Evolutionary conservation across 2,329 filamentous ascomycete genomes (phyloP).

Genomic region (Paraphaeosphaeria sporulosa): DNA sequence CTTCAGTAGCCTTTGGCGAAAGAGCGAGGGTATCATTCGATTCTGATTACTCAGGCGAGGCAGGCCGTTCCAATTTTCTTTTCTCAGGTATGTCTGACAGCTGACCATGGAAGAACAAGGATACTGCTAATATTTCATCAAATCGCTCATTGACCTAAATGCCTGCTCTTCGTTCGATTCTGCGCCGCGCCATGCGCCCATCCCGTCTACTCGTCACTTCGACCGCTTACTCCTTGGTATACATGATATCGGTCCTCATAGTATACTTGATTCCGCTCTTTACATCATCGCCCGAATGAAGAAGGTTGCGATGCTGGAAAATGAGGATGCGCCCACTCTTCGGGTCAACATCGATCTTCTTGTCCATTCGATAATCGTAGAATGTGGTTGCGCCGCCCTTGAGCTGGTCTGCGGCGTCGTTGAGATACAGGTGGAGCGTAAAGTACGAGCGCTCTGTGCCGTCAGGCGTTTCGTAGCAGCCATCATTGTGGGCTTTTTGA

Average conservation of each 20-base stretch:
- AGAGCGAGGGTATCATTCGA: constrained; percentile 74
- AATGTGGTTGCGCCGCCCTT: constrained; percentile 62
- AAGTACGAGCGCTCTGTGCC: constrained; percentile 55
- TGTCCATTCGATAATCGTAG: constrained; percentile 37
- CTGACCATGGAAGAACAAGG: constrained; percentile 28
- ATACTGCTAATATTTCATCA: constrained; percentile 50
- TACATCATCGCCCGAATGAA: constrained; percentile 62
- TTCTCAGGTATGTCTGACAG: constrained; percentile 56
- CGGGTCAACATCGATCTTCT: constrained; percentile 54
- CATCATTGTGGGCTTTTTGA: constrained; percentile 69
- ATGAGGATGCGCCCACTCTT: constrained; percentile 59
- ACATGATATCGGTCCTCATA: constrained; percentile 63
- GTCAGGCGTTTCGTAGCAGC: constrained; percentile 63
- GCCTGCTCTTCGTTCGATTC: too few relatives aligned
- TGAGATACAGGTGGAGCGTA: constrained; percentile 64
- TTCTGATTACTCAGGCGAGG: constrained; percentile 91
- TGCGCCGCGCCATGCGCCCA: not conserved
- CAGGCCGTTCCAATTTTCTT: constrained; percentile 71
- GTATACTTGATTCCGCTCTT: constrained; percentile 60
- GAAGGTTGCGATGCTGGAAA: constrained; percentile 60
- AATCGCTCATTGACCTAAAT: not conserved
- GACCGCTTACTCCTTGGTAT: constrained; percentile 23
- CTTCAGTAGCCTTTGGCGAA: constrained; percentile 49
- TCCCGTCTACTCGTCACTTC: not conserved
- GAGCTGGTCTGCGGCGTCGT: constrained; percentile 49